Evolutionary conservation across 164 flowering plant species (phyloP).

Genomic region (Tinospora cordifolia): DNA sequence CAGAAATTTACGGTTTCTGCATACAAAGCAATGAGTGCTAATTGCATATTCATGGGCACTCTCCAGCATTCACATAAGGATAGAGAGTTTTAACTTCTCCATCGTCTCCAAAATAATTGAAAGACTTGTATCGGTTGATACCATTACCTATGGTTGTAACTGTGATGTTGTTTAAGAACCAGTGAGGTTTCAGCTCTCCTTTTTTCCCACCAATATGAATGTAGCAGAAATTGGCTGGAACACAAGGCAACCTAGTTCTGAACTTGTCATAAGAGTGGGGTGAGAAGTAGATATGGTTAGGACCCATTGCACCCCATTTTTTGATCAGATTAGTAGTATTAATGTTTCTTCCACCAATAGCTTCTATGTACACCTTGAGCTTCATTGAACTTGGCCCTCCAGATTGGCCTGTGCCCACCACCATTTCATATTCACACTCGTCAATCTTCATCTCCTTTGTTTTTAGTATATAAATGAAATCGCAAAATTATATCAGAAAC

Average conservation of each 20-base stretch:
- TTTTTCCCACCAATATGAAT: slow-evolving; percentile 10
- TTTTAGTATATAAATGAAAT: background rate
- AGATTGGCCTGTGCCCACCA: slow-evolving; percentile 11
- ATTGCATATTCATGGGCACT: slow-evolving; percentile 5
- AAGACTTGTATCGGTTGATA: slow-evolving; percentile 3
- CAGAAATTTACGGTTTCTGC: no score
- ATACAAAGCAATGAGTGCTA: background rate
- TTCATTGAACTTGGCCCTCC: slow-evolving; percentile 9
- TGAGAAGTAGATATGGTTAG: slow-evolving; percentile 8
- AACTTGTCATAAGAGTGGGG: slow-evolving; percentile 9
- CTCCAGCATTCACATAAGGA: slow-evolving; percentile 4
- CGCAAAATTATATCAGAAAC: no score
- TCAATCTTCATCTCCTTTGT: slow-evolving; percentile 2
- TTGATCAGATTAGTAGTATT: slow-evolving; percentile 7
- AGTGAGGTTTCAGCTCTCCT: slow-evolving; percentile 14
- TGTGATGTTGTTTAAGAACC: slow-evolving; percentile 11
- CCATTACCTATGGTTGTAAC: slow-evolving; percentile 6
- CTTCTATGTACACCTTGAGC: background rate
- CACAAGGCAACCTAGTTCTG: slow-evolving; percentile 4
- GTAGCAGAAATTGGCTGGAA: slow-evolving; percentile 5
- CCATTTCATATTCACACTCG: slow-evolving; percentile 9
- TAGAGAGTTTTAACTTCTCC: background rate
- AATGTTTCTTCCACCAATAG: slow-evolving; percentile 1
- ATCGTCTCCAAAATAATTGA: background rate
- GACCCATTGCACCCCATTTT: slow-evolving; percentile 13